Base-by-base conservation (phyloP, 495 filamentous ascomycete genomes). In the Trichoderma asperelloides region DNA sequence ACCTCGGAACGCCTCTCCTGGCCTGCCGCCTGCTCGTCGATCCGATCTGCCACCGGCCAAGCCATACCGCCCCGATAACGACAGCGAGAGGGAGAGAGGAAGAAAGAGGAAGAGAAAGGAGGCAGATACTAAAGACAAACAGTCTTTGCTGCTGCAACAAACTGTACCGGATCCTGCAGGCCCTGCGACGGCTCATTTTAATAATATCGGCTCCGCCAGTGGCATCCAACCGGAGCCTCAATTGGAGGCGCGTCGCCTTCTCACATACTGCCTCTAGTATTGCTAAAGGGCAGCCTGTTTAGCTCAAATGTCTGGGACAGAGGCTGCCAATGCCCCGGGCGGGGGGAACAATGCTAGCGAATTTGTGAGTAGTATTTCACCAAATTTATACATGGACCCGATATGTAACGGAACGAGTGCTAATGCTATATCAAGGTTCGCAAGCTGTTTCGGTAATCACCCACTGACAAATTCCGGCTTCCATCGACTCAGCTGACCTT, bases 401-500 rank as follows among this genome's bases (percentile, higher is more conserved):
- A 62, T 65, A 63, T 66, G 66, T 41, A 33, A 16, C 66, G 68
- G 70, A 69, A 72, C 68, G 33, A 65, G 67, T 65, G 64, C 70
- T 75, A 71, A 72, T 67, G 57, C n/a, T 28, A 66, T 65, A 37
- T 64, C 64, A 49, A 98, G 95, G 95, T 98, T 73, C 92, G 94
- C 82, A 98, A 98, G 79, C 81, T 98, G 72, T 98, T 97, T 84
- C 97, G 97, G 95, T 98, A 81, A 63, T 68, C 81, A 76, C 86
- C 79, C 55, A 62, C 66, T 70, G 47, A 70, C 49, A 28, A 67
- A 45, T 57, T 63, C 62, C 63, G 28, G 30, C 27, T 51, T 45
- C 62, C 37, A 25, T 16, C n/a, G 64, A 62, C 65, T 68, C 70
- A 39, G 70, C 74, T 72, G 71, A 69, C 79, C 67, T 49, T 66